phyloP scores from a whole-genome alignment of 805 yeast genomes.

The Saturnispora ahearnii region DNA sequence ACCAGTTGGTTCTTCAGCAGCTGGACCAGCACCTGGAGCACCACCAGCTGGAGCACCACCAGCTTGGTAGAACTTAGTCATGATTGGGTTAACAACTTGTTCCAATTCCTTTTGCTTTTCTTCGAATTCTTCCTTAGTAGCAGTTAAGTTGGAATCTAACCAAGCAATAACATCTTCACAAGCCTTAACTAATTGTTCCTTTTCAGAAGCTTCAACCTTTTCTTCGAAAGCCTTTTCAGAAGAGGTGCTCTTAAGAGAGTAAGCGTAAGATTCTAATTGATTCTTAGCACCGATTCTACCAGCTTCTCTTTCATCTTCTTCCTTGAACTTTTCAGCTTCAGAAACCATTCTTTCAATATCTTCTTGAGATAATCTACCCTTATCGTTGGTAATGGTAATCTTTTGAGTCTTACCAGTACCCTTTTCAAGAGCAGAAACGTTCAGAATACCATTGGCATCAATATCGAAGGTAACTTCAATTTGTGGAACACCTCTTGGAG shows the following conservation, averaged over 20 bases:
- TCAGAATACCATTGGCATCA: slow-evolving; percentile 70
- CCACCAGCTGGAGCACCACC: slow-evolving; percentile 72
- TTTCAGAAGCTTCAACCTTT: slow-evolving; percentile 45
- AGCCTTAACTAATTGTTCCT: slow-evolving; percentile 61
- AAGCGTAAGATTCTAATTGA: slow-evolving; percentile 90
- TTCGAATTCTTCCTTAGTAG: slow-evolving; percentile 82
- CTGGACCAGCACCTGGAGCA: slow-evolving; percentile 40
- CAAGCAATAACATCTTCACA: slow-evolving; percentile 80
- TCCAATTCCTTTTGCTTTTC: slow-evolving; percentile 95
- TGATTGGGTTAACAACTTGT: slow-evolving; percentile 90
- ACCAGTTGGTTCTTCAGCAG: slow-evolving; percentile 55
- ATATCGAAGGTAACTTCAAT: slow-evolving; percentile 68
- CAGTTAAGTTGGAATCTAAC: slow-evolving; percentile 92
- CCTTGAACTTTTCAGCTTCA: slow-evolving; percentile 56
- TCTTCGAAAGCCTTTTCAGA: slow-evolving; percentile 70
- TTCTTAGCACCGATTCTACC: slow-evolving; percentile 89
- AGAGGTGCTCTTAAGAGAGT: slow-evolving; percentile 80
- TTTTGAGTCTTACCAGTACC: slow-evolving; percentile 46
- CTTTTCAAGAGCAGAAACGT: slow-evolving; percentile 50
- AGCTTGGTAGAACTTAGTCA: slow-evolving; percentile 93
- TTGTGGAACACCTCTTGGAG: slow-evolving; percentile 76
- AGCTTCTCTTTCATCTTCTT: slow-evolving; percentile 61
- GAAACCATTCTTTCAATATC: slow-evolving; percentile 58
- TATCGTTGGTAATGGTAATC: slow-evolving; percentile 38
- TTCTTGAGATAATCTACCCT: slow-evolving; percentile 49